Conservation (phyloP, 148 eudicot genomes). For the Amaranthus palmeri region DNA sequence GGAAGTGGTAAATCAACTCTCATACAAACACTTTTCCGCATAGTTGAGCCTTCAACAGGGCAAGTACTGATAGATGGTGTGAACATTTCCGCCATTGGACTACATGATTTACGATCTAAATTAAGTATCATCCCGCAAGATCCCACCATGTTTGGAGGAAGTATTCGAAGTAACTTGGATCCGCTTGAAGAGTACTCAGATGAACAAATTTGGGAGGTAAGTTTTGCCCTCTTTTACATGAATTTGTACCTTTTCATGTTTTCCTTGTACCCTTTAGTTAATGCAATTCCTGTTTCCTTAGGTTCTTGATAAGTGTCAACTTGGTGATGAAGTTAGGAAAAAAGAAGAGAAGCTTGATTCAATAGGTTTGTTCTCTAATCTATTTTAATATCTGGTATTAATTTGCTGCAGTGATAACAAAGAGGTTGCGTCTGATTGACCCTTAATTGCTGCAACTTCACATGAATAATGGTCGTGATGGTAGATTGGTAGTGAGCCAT, state of each 20-base stretch:
- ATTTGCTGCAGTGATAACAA: no score
- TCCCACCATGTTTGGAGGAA: slow-evolving; percentile 70
- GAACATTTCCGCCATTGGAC: slow-evolving; percentile 42
- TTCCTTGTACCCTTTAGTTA: background rate
- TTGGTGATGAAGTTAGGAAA: slow-evolving; percentile 73
- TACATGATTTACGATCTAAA: slow-evolving; percentile 54
- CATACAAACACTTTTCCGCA: slow-evolving; percentile 55
- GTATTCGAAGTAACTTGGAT: slow-evolving; percentile 57
- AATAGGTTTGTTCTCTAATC: slow-evolving; percentile 37
- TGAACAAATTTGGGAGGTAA: slow-evolving; percentile 65
- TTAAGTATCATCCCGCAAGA: slow-evolving; percentile 68
- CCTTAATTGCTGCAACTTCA: no score
- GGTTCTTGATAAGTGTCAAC: slow-evolving; percentile 95
- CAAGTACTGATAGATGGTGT: slow-evolving; percentile 41
- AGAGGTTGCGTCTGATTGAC: no score
- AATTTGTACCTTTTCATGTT: background rate
- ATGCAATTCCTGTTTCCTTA: slow-evolving; percentile 17
- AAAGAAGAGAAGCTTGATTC: slow-evolving; percentile 79
- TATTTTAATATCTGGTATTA: background rate
- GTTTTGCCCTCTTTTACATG: background rate
- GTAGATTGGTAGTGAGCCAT: no score
- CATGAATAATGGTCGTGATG: no score
- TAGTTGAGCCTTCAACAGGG: slow-evolving; percentile 55
- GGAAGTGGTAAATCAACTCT: slow-evolving; percentile 76
- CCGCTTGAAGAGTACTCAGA: slow-evolving; percentile 58